Percentiles rank a stretch among this genome's conserved stretches.
These are phyloP conservation scores for Aphanomyces invadans DNA, from an alignment of 352 stramenopile species.

Conservation along the genomic window DNA sequence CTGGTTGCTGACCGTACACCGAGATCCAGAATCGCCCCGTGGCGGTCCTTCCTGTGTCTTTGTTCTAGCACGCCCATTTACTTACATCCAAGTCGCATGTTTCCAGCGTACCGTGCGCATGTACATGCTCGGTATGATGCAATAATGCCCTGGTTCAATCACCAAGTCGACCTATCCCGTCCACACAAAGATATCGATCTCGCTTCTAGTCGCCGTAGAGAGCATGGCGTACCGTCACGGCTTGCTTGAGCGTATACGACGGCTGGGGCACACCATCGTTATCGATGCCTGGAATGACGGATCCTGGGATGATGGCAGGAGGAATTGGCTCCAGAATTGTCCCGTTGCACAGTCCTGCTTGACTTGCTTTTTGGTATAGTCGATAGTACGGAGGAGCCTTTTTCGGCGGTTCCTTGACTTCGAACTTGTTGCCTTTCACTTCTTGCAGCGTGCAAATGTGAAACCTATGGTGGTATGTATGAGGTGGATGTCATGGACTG, in stretches of 20 bases:
- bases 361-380: slow-evolving; percentile 57
- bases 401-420: slow-evolving; percentile 53
- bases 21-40: slow-evolving; percentile 78
- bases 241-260: slow-evolving; percentile 79
- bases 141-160: slow-evolving; percentile 69
- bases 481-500: neutral
- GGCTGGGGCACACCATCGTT: slow-evolving; percentile 62
- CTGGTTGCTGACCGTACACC: slow-evolving; percentile 60
- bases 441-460: slow-evolving; percentile 59
- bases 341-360: slow-evolving; percentile 49
- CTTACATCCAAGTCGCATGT: neutral
- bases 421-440: slow-evolving; percentile 39
- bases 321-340: slow-evolving; percentile 42
- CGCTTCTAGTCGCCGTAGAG: neutral
- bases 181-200: neutral
- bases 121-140: slow-evolving; percentile 82
- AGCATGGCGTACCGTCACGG: slow-evolving; percentile 60
- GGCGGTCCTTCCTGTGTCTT: slow-evolving; percentile 64
- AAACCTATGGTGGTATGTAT: slow-evolving; percentile 29
- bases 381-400: slow-evolving; percentile 64
- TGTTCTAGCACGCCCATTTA: slow-evolving; percentile 37
- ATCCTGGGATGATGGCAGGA: slow-evolving; percentile 67
- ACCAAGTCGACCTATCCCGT: slow-evolving; percentile 43
- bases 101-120: slow-evolving; percentile 57
- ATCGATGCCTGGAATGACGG: slow-evolving; percentile 50